Conservation (phyloP, 1,139 yeast species). For the Yarrowia galli region DNA sequence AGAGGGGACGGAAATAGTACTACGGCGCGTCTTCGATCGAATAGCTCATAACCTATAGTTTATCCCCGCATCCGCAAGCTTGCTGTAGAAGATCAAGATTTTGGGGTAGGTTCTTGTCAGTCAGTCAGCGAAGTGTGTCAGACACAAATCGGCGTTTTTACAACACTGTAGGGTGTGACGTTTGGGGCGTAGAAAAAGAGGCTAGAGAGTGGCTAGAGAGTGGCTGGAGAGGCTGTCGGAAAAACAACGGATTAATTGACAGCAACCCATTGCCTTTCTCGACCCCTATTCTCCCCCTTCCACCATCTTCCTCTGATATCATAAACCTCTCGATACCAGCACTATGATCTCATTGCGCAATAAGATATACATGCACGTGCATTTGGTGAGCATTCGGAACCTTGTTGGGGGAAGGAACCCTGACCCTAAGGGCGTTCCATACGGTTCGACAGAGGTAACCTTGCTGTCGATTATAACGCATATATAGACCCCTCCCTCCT, state of each 20-base stretch:
- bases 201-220: too few species aligned
- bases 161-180: neutral
- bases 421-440: constrained; percentile 33
- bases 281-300: neutral
- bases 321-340: neutral
- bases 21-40: too few species aligned
- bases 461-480: constrained; percentile 37
- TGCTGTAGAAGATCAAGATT: neutral
- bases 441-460: constrained; percentile 37
- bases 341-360: constrained; percentile 32
- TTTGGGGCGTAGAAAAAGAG: too few species aligned
- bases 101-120: too few species aligned
- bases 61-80: neutral
- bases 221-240: neutral
- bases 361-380: constrained; percentile 33
- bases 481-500: constrained; percentile 17
- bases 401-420: constrained; percentile 30
- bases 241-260: neutral
- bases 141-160: too few species aligned
- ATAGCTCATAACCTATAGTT: too few species aligned
- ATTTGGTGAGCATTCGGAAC: constrained; percentile 10
- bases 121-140: too few species aligned
- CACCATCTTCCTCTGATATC: neutral
- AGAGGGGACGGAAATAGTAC: neutral
- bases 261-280: neutral